Base-by-base conservation (phyloP, 1,139 yeast genomes). In the Ashbya aceris region DNA sequence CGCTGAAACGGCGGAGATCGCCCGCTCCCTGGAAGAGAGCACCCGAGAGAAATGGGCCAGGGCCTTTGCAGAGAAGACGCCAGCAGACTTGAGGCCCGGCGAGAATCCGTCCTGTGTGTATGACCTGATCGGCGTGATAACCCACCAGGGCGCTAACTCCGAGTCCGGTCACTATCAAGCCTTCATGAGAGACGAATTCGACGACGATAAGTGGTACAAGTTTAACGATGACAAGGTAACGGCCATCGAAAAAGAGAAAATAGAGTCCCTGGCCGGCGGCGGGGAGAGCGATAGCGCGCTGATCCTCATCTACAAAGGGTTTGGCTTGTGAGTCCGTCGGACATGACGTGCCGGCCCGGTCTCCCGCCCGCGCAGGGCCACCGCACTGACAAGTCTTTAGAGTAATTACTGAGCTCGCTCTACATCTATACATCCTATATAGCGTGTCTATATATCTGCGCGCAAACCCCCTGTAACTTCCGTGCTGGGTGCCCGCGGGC, bases 111-210 rank as follows among this genome's bases (percentile, higher is more conserved):
- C 94, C 1, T 86, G 93, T 1, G 75, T 91, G 32, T 91, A 91
- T 60, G 87, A 86, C 52, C 74, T 93, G 50, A 70, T 70, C 40
- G 91, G 95, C 1, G 77, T 91, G 26, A 77, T 91, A 46, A 87
- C 97, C 2, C 99, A 91, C 65, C 83, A 82, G 55, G 99, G 99
- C 38, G 82, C 96, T 4, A 79, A 89, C 39, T 96, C 98, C 0
- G 97, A 93, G 62, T 83, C 96, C 32, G 99, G 99, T 4, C 99
- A 91, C 63, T 91, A 93, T 62, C 96, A 87, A 65, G 79, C 94
- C 20, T 91, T 84, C 66, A 82, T 83, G 27, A 78, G 76, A 54
- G 89, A 85, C 61, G 76, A 74, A 42, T 66, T 67, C 38, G 93
- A 81, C 57, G 86, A 83, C 33, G 77, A 80, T 36, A 73, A 71